phyloP scores from a whole-genome alignment of 495 filamentous ascomycete species.

The Penicillium lividum region DNA sequence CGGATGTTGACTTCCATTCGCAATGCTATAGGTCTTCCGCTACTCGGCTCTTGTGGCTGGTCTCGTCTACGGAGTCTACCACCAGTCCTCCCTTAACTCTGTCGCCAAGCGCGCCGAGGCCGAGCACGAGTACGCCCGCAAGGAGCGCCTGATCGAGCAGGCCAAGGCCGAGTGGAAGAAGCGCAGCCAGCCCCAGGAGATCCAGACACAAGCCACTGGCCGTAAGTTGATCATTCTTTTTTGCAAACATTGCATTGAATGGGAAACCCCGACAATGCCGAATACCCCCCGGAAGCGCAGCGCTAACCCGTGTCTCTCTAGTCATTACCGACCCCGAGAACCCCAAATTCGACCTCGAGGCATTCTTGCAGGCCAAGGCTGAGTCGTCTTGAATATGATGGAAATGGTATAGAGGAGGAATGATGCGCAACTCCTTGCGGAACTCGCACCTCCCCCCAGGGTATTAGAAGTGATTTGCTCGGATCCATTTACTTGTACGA shows the following conservation, averaged over 20 bases:
- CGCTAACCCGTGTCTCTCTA: conserved; percentile 40
- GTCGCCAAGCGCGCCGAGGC: conserved; percentile 63
- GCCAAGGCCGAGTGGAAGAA: conserved; percentile 88
- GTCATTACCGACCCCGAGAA: conserved; percentile 83
- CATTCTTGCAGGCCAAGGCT: conserved; percentile 68
- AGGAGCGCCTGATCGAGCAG: conserved; percentile 82
- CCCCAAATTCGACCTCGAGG: conserved; percentile 88
- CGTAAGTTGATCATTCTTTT: conserved; percentile 54
- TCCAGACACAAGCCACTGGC: conserved; percentile 49
- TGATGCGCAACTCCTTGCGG: conserved; percentile 38
- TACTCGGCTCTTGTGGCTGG: conserved; percentile 87
- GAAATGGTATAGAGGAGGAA: conserved; percentile 34
- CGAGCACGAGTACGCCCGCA: conserved; percentile 80
- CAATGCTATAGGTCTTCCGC: conserved; percentile 75
- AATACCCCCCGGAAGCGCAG: conserved; percentile 7
- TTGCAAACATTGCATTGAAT: neutral
- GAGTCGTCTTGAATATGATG: conserved; percentile 49
- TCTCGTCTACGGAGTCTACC: conserved; percentile 87
- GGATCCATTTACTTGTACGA: conserved; percentile 51
- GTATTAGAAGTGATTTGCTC: conserved; percentile 41
- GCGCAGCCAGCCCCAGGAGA: conserved; percentile 61
- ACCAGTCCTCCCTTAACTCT: conserved; percentile 75
- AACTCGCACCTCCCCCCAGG: conserved; percentile 39
- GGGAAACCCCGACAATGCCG: neutral
- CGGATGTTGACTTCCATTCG: conserved; percentile 24